Evolutionary conservation across 1,139 yeast genomes (phyloP), one percentile per base, ranked within the genome.

Genomic region (Blastobotrys proliferans): DNA sequence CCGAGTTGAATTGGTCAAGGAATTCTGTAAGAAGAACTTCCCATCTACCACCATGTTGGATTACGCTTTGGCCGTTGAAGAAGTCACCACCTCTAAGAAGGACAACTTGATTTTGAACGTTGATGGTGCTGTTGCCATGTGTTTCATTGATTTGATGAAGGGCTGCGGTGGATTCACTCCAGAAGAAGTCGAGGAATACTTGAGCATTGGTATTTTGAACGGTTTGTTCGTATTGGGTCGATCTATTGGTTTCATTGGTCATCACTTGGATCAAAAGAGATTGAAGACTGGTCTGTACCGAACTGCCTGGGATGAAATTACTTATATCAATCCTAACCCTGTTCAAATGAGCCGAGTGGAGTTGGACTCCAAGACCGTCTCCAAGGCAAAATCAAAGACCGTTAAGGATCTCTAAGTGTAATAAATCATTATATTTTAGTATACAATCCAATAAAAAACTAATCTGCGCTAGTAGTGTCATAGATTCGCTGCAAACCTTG

Each of bases 401-500:
- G 13, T 6, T 8, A 27, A 27, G 6, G 6, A 27, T 6, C 6
- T 27, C 14, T 8, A 16, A 5, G 8, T 8, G 5, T 27, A 8
- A 27, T 6, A 8, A 16, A 16, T 16, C 13, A 13, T 29, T 14
- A 29, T 8, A 16, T 29, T 20, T 14, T 16, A 14, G 6, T 8
- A 22, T 22, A 22, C 11, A 22, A 22, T 8, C 8, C 8, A 22
- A 22, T 8, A 11, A 22, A 8, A 22, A 22, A 22, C 26, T 22
- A 22, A 11, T 22, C 8, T 22, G 11, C 26, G 11, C 11, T 22
- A 8, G 26, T 38, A 38, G 94, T 18, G n/a, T 33, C 38, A 28
- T 94, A 88, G 66, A 88, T 81, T 51, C 82, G 79, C 67, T 83
- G 83, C 51, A 90, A 70, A 1, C 95, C 83, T 45, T 77, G 77